Evolutionary conservation across 140 eudicot species (phyloP).

Genomic region (Artemisia princeps): DNA sequence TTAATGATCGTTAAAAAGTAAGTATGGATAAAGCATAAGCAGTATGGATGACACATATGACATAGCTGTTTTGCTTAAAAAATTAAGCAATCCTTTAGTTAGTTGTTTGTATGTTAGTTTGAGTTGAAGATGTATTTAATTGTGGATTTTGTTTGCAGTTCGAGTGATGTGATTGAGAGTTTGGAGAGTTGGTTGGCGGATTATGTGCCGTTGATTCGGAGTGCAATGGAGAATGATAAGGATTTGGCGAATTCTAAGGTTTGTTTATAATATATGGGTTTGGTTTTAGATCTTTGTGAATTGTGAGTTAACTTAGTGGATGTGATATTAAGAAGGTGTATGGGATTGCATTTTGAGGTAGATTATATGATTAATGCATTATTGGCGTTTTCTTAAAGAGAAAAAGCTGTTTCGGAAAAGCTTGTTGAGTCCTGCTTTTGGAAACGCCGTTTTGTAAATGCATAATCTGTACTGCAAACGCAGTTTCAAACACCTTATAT

Average conservation of each 20-base stretch:
- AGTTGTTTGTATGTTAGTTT: not conserved
- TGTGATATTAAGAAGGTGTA: no score
- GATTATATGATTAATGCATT: no score
- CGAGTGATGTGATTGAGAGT: conserved; percentile 39
- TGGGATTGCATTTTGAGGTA: no score
- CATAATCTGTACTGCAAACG: no score
- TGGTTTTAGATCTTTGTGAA: not conserved
- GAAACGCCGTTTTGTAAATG: no score
- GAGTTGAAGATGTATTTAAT: not conserved
- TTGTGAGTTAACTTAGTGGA: not conserved
- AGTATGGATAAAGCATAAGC: no score
- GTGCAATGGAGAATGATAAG: conserved; percentile 40
- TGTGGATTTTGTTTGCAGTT: conserved; percentile 30
- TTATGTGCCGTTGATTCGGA: conserved; percentile 39
- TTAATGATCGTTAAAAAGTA: no score
- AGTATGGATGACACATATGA: no score
- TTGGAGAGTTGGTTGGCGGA: conserved; percentile 40
- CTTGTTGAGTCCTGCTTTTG: no score
- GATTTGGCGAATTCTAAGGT: conserved; percentile 64
- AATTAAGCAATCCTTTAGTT: not conserved
- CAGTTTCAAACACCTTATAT: no score
- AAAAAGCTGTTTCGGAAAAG: no score
- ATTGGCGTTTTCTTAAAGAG: no score
- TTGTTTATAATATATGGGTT: not conserved
- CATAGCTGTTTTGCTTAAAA: not conserved